phyloP scores from a whole-genome alignment of 169 alveolate species.

The Toxoplasma gondii region DNA sequence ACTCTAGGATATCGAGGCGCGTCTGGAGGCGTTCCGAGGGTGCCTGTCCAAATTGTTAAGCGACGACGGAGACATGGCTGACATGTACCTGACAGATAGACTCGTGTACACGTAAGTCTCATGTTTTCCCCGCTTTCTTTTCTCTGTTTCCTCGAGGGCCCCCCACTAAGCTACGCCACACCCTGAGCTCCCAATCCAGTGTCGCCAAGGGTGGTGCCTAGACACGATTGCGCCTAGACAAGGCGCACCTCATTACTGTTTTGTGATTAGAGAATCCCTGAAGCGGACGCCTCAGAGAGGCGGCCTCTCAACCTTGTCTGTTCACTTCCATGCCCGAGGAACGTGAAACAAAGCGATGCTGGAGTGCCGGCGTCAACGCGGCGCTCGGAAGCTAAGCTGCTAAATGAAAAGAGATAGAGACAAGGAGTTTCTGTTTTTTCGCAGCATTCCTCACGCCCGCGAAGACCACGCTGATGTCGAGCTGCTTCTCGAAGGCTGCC shows the following conservation, averaged over 20 bases:
- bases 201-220: too few species aligned
- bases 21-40: neutral
- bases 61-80: constrained; percentile 49
- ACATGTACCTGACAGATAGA: constrained; percentile 24
- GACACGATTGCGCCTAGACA: too few species aligned
- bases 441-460: constrained; percentile 23
- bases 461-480: constrained; percentile 37
- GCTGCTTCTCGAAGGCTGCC: constrained; percentile 10
- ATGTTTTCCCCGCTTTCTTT: neutral
- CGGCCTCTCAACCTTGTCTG: too few species aligned
- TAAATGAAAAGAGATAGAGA: too few species aligned
- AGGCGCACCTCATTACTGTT: too few species aligned
- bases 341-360: too few species aligned
- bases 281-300: too few species aligned
- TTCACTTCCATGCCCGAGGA: too few species aligned
- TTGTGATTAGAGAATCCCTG: too few species aligned
- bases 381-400: too few species aligned
- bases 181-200: too few species aligned
- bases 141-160: neutral
- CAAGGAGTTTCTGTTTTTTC: neutral
- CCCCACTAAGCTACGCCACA: neutral
- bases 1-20: constrained; percentile 16
- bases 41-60: constrained; percentile 11
- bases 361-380: too few species aligned
- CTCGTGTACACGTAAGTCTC: constrained; percentile 5